Base-by-base conservation (phyloP, 495 filamentous ascomycete species). In the Tuber brumale region DNA sequence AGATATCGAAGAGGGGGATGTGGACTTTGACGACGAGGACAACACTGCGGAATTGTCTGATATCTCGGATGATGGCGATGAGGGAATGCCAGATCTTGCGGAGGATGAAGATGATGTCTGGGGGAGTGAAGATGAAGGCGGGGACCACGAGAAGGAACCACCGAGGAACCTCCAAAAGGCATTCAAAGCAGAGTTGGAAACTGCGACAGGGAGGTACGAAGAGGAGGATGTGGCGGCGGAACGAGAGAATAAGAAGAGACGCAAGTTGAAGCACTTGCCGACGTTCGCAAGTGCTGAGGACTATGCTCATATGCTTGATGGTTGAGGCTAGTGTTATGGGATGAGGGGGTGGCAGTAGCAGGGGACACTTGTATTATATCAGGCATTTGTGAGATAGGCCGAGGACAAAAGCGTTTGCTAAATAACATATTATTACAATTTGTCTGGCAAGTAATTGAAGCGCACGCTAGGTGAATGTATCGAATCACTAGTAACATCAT, bases 281-380 rank as follows among this genome's bases (percentile, higher is more conserved):
- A 96, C 89, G 0, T 99, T 98, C 86, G 95, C 96, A 35, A 94
- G 92, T 44, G 91, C 87, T 31, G 95, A 98, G 35, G 96, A 99
- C 81, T 98, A 98, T 85, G 95, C 94, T 39, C 91, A 91, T 77
- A 88, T 97, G 86, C 82, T 99, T 80, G 78, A 72, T 3, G 80
- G 81, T 75, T 79, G 43, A 73, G n/a, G 2, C 23, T 70, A 12
- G 44, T 66, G 31, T 66, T 19, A 19, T 35, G 27, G 14, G 57
- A 14, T 4, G n/a, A 61, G 57, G 0, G n/a, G n/a, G n/a, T 18
- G 1, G 57, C 19, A 18, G 14, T 18, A 35, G 12, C 35, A 66
- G 57, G 27, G 27, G 4, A n/a, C 57, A 35, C 27, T 66, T 35
- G 57, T 66, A 35, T 66, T 66, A 35, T 66, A 66, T 66, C 14